These are phyloP conservation scores for Fusarium albosuccineum DNA, from an alignment of 2,329 filamentous ascomycete species.

Conservation along the genomic window DNA sequence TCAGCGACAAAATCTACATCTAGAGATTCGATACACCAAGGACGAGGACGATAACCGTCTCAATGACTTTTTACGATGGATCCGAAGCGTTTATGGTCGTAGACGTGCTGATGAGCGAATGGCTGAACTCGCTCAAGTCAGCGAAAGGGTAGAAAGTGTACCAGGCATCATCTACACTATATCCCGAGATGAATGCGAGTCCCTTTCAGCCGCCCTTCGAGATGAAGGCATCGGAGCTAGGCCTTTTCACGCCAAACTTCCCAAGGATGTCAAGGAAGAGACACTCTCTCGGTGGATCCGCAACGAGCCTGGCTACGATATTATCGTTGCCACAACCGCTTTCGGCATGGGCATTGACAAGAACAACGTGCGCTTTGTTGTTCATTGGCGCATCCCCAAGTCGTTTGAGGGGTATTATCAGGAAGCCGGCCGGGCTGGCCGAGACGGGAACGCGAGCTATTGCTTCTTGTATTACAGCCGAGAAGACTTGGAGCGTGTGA, in stretches of 20 bases:
- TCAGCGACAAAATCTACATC: constrained; percentile 86
- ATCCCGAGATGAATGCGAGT: constrained; percentile 80
- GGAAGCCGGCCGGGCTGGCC: constrained; percentile 90
- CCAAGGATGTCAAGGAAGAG: constrained; percentile 76
- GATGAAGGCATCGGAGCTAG: constrained; percentile 78
- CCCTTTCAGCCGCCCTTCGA: constrained; percentile 74
- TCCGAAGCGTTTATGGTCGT: constrained; percentile 78
- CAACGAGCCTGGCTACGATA: constrained; percentile 82
- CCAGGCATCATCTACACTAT: constrained; percentile 86
- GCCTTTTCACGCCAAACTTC: constrained; percentile 78
- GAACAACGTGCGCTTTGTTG: constrained; percentile 91
- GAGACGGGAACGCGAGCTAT: constrained; percentile 87
- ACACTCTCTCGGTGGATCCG: constrained; percentile 79
- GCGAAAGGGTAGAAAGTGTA: constrained; percentile 72
- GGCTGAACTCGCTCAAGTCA: constrained; percentile 66
- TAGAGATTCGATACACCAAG: constrained; percentile 86
- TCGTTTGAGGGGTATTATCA: constrained; percentile 98
- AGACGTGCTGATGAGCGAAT: constrained; percentile 71
- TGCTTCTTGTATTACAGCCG: constrained; percentile 94
- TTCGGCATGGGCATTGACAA: constrained; percentile 99
- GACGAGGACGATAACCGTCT: constrained; percentile 81
- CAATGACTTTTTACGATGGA: constrained; percentile 80
- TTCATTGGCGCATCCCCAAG: constrained; percentile 94
- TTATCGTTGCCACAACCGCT: constrained; percentile 94
- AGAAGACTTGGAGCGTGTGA: constrained; percentile 84